phyloP scores from a whole-genome alignment of 1,284 basidiomycete species.

The Phylloporus gajari region DNA sequence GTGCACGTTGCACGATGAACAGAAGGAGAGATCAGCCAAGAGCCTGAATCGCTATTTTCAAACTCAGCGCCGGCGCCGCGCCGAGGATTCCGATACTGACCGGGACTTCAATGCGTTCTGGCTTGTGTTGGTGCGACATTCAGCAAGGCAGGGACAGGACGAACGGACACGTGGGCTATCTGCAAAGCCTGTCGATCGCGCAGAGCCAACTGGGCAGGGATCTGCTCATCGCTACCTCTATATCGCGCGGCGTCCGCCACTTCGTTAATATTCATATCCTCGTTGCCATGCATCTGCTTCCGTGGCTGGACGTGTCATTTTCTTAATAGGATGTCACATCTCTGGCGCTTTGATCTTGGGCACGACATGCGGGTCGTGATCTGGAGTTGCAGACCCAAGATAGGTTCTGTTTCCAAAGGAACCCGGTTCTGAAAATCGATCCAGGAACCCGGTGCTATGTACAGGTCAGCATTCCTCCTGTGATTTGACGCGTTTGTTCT shows the following conservation, averaged over 20 bases:
- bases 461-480: slow-evolving; percentile 36
- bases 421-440: slow-evolving; percentile 41
- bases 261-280: slow-evolving; percentile 18
- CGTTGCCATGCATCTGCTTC: slow-evolving; percentile 37
- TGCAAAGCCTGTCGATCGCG: background rate
- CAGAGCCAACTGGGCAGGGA: background rate
- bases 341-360: slow-evolving; percentile 33
- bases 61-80: slow-evolving; percentile 29
- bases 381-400: slow-evolving; percentile 35
- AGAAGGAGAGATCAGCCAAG: slow-evolving; percentile 13
- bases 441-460: slow-evolving; percentile 40
- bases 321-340: slow-evolving; percentile 36
- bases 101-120: too few relatives aligned
- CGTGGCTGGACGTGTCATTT: slow-evolving; percentile 36
- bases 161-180: too few relatives aligned
- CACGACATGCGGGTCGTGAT: slow-evolving; percentile 34
- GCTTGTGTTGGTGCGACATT: background rate
- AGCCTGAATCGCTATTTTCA: slow-evolving; percentile 33
- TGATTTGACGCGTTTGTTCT: slow-evolving; percentile 44
- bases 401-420: slow-evolving; percentile 40
- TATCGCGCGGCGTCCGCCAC: slow-evolving; percentile 40
- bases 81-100: slow-evolving; percentile 30
- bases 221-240: slow-evolving; percentile 9
- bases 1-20: background rate
- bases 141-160: background rate